These are phyloP conservation scores for Leccinellum albellum DNA, from an alignment of 768 basidiomycete species.

Conservation along the genomic window DNA sequence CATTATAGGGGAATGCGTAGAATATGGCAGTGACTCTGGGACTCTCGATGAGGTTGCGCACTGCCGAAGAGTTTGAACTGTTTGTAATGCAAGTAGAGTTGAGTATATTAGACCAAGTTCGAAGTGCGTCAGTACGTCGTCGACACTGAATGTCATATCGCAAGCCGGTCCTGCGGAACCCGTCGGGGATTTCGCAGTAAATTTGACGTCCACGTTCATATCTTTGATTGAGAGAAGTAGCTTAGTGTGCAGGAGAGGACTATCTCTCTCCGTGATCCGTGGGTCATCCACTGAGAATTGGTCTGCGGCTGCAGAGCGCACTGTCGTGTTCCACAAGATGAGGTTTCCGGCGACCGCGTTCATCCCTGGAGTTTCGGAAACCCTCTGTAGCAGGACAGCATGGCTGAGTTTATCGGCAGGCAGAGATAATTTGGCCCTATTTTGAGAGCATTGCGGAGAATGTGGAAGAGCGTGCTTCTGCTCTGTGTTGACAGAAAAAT, in stretches of 20 bases:
- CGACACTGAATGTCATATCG: slow-evolving; percentile 46
- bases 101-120: slow-evolving; percentile 70
- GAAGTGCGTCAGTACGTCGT: slow-evolving; percentile 49
- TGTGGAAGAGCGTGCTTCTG: slow-evolving; percentile 16
- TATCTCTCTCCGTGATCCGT: slow-evolving; percentile 51
- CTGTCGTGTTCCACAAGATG: slow-evolving; percentile 42
- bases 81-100: slow-evolving; percentile 56
- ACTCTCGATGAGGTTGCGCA: slow-evolving; percentile 15
- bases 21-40: slow-evolving; percentile 17
- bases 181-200: slow-evolving; percentile 9
- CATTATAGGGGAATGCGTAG: slow-evolving; percentile 12
- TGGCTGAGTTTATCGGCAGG: slow-evolving; percentile 49
- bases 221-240: slow-evolving; percentile 43
- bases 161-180: slow-evolving; percentile 26
- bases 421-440: slow-evolving; percentile 53
- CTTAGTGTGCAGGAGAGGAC: slow-evolving; percentile 38
- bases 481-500: slow-evolving; percentile 42
- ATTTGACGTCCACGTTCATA: slow-evolving; percentile 26
- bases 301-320: slow-evolving; percentile 65
- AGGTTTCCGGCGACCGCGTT: slow-evolving; percentile 42
- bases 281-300: slow-evolving; percentile 67
- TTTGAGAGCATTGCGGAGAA: slow-evolving; percentile 36
- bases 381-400: slow-evolving; percentile 40
- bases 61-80: slow-evolving; percentile 40
- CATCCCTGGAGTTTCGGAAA: slow-evolving; percentile 31